Percentiles rank a stretch among this genome's conserved stretches.
phyloP scores from a whole-genome alignment of 202 grass and related monocot genomes.

The Hordeum pubiflorum region DNA sequence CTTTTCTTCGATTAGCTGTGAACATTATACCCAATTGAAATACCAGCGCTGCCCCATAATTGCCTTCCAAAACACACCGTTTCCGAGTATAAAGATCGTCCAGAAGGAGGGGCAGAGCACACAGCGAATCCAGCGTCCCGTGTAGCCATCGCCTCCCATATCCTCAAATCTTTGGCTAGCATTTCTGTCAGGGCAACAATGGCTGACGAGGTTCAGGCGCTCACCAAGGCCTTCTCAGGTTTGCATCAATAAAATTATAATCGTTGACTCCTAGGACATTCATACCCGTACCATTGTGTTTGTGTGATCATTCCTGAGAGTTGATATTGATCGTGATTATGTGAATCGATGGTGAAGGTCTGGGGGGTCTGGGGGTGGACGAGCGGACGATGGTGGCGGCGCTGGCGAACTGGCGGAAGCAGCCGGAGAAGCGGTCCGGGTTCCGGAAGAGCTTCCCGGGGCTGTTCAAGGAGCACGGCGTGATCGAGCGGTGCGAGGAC shows the following conservation, averaged over 20 bases:
- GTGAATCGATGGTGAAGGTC: constrained; percentile 33
- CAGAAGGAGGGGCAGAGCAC: background rate
- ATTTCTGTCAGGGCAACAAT: background rate
- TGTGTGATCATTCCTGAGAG: background rate
- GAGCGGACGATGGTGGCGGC: constrained; percentile 55
- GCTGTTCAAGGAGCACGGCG: constrained; percentile 49
- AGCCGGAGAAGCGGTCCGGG: constrained; percentile 57
- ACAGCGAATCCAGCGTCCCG: background rate
- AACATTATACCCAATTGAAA: constrained; percentile 7
- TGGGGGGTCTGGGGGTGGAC: constrained; percentile 70
- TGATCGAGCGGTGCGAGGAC: constrained; percentile 66
- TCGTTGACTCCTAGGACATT: background rate
- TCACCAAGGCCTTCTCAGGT: constrained; percentile 89
- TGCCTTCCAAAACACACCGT: constrained; percentile 6
- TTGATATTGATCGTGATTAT: too few species aligned
- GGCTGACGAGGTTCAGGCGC: constrained; percentile 55
- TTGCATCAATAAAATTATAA: too few species aligned
- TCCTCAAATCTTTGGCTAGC: background rate
- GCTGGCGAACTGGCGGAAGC: constrained; percentile 57
- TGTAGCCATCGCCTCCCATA: background rate
- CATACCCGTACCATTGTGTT: background rate
- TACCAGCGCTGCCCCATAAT: constrained; percentile 37
- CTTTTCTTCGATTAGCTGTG: constrained; percentile 8
- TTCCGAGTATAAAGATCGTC: constrained; percentile 43
- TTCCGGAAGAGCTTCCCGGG: constrained; percentile 59